Evolutionary conservation across 2,329 filamentous ascomycete species (phyloP).

Genomic region (Dothidotthia symphoricarpi): DNA sequence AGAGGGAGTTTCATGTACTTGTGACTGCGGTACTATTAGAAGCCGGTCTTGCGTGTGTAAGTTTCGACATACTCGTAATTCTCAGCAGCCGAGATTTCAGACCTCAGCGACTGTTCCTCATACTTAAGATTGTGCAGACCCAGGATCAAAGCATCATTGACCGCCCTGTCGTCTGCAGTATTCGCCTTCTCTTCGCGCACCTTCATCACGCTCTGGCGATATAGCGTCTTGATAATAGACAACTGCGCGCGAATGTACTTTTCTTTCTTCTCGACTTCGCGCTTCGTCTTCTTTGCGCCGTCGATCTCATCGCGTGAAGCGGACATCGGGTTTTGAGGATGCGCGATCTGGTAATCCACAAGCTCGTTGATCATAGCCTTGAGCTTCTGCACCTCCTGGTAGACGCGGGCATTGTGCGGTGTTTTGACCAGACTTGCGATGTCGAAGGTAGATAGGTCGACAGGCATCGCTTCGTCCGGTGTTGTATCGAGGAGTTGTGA

Average conservation of each 20-base stretch:
- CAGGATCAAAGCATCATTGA: conserved; percentile 87
- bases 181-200: conserved; percentile 82
- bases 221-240: conserved; percentile 63
- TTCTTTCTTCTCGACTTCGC: conserved; percentile 49
- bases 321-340: conserved; percentile 23
- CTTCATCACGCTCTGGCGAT: conserved; percentile 75
- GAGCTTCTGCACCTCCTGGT: conserved; percentile 34
- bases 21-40: conserved; percentile 58
- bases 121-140: conserved; percentile 96
- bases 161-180: conserved; percentile 83
- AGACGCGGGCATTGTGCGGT: conserved; percentile 30
- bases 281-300: conserved; percentile 22
- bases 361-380: conserved; percentile 34
- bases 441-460: conserved; percentile 22
- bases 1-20: conserved; percentile 84
- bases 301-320: conserved; percentile 24
- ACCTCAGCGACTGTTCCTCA: conserved; percentile 85
- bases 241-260: conserved; percentile 72
- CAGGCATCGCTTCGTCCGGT: conserved; percentile 8
- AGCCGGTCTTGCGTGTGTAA: not conserved
- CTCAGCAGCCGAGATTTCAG: conserved; percentile 87
- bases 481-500: conserved; percentile 3
- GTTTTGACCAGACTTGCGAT: conserved; percentile 29
- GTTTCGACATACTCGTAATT: conserved; percentile 72
- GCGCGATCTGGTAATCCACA: conserved; percentile 31